Evolutionary conservation across 768 basidiomycete genomes (phyloP), one percentile per base, ranked within the genome.

Genomic region (Infundibulicybe gibba): DNA sequence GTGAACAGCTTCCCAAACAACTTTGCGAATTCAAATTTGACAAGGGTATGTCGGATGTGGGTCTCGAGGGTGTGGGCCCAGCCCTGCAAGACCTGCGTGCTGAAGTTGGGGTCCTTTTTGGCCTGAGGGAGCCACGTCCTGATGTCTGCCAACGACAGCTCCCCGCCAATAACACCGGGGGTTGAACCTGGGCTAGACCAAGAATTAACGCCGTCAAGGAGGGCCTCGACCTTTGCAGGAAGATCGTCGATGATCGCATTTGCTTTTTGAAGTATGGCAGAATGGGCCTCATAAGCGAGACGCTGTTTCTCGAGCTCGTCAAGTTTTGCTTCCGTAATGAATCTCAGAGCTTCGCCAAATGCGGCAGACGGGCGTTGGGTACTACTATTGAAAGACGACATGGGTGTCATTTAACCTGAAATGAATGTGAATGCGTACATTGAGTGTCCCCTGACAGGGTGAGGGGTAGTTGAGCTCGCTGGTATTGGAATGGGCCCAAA

Each of bases 291-390:
- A 47, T 67, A 72, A 2, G 62, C 58, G 1, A 60, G 40, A 6
- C 65, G 64, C 43, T 69, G 72, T 48, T 69, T 71, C 44, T 71
- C 68, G 31, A 74, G 56, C 45, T 74, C 71, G 40, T 69, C 61
- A 15, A 74, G 65, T 53, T 76, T 74, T 52, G 69, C 62, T 8
- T 63, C 57, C 5, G 74, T 73, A 54, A 72, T 72, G 49, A 69
- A 72, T 43, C 71, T 69, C 12, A 72, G 62, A 8, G 71, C 68
- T 46, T 71, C 61, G 16, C 65, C 59, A 47, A 71, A 69, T 17
- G 68, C 48, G 47, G 50, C 49, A 17, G 56, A 57, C 2, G 17
- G 25, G 25, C 25, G 25, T 25, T 25, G 25, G 25, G 25, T 8
- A 8, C 25, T 25, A 25, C 8, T 25, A 35, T 60, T 58, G 10